Evolutionary conservation across 208 protist genomes (phyloP), one percentile per base, ranked within the genome.

Genomic region (Trypanosoma mega): DNA sequence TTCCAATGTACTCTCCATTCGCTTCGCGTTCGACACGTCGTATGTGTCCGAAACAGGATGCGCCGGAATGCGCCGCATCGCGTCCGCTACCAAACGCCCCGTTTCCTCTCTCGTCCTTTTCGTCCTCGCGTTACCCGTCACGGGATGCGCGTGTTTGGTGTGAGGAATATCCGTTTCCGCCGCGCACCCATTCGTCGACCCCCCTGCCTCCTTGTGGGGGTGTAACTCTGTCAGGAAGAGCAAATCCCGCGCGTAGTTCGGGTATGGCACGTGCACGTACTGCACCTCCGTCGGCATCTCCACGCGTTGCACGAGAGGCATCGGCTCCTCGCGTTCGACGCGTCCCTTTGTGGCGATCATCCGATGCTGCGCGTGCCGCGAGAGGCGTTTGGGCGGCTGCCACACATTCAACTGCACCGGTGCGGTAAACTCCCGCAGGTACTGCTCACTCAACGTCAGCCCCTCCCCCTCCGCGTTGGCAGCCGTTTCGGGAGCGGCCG

Each of bases 331-430:
- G 1, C 67, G 29, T 8, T 43, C 50, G 1, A 82, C 60, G 56
- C 54, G 53, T 23, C 80, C 84, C 12, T 67, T 55, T 49, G 56
- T 81, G 0, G 74, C 68, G 29, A 90, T 16, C 72, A 85, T 78
- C 43, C 76, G 82, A 63, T 94, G 87, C 64, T 91, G 83, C 66
- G 87, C 83, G 60, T 94, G 66, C 1, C 87, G 83, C 23, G 81
- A 86, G 34, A 85, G 72, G 2, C 80, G 76, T 31, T 63, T 60
- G 16, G 65, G 53, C 2, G 70, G 74, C 18, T 85, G 87, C 8
- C 77, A 34, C 3, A 82, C 79, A 63, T 94, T 94, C 23, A 94
- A 59, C 57, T 85, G 82, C 51, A 94, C 87, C 27, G 87, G 87
- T 1, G 74, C 46, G 7, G 83, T 91, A 71, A 94, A 94, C 14